Conservation (phyloP, 805 yeast species). For the Candida parachauliodes region DNA sequence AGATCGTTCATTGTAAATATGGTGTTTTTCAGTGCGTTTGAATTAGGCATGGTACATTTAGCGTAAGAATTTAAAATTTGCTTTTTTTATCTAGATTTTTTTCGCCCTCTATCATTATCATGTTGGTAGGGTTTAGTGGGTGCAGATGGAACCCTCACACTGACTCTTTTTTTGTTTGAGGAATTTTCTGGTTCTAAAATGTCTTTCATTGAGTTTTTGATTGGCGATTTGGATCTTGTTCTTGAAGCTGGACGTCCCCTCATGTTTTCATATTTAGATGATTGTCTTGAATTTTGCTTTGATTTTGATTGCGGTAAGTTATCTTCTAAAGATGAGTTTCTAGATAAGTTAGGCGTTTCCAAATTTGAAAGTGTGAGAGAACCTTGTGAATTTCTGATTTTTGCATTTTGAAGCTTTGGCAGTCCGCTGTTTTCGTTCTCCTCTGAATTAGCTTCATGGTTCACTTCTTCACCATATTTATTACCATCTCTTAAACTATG, state of each 20-base stretch:
- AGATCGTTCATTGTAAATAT: conserved; percentile 72
- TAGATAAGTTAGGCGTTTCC: too few relatives aligned
- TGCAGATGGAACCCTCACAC: not conserved
- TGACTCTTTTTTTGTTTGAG: conserved; percentile 11
- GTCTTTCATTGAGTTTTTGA: conserved; percentile 23
- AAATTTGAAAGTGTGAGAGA: too few relatives aligned
- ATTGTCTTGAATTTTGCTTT: not conserved
- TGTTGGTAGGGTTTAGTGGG: conserved; percentile 2
- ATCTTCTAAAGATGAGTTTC: too few relatives aligned
- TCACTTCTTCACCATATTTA: too few relatives aligned
- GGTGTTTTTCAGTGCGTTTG: conserved; percentile 72
- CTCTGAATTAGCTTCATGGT: too few relatives aligned
- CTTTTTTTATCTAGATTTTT: conserved; percentile 3
- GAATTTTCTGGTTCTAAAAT: conserved; percentile 10
- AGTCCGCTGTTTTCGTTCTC: too few relatives aligned
- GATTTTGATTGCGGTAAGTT: too few relatives aligned
- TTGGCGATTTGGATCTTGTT: conserved; percentile 34
- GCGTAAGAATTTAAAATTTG: conserved; percentile 18
- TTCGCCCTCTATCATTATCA: conserved; percentile 10
- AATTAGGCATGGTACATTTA: conserved; percentile 58
- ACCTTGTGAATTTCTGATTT: too few relatives aligned
- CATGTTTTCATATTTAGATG: conserved; percentile 9
- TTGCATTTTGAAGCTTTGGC: too few relatives aligned
- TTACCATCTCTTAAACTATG: too few relatives aligned
- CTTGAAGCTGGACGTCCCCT: conserved; percentile 27